Conservation (phyloP, 192 early-diverging fungal genomes). For the Ramicandelaber brevisporus region DNA sequence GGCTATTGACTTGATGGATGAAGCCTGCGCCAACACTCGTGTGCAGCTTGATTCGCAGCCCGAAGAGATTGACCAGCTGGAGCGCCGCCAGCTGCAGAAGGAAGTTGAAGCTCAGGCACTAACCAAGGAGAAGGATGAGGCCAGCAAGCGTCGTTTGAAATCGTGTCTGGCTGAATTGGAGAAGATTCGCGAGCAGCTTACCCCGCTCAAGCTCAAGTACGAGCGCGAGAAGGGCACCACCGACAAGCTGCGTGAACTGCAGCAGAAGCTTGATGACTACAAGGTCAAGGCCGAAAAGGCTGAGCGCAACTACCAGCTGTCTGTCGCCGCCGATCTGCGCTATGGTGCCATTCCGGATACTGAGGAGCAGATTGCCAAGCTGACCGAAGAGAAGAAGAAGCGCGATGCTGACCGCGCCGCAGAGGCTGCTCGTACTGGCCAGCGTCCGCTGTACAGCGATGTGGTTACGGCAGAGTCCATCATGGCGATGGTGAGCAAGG, state of each 20-base stretch:
- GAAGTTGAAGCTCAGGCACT: conserved; percentile 91
- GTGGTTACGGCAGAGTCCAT: conserved; percentile 79
- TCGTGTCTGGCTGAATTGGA: conserved; percentile 66
- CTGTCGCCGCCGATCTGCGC: conserved; percentile 73
- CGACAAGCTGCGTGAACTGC: conserved; percentile 65
- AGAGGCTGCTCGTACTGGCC: conserved; percentile 12
- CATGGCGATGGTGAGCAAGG: conserved; percentile 75
- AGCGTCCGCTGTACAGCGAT: conserved; percentile 51
- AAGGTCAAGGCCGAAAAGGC: conserved; percentile 71
- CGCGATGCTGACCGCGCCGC: conserved; percentile 31
- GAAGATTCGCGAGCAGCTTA: conserved; percentile 57
- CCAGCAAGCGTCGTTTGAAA: conserved; percentile 47
- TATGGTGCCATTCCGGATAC: conserved; percentile 87
- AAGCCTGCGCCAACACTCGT: conserved; percentile 84
- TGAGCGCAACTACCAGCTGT: conserved; percentile 53
- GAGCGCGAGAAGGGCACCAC: conserved; percentile 64
- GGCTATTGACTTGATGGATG: conserved; percentile 71
- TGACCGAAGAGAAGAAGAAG: conserved; percentile 36
- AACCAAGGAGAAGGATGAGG: conserved; percentile 72
- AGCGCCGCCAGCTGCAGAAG: conserved; percentile 73
- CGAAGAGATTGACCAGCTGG: conserved; percentile 86
- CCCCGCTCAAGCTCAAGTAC: conserved; percentile 68
- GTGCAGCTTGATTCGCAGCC: conserved; percentile 95
- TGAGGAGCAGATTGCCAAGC: conserved; percentile 38
- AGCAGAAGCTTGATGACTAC: conserved; percentile 69